These are phyloP conservation scores for Soucietia sequanensis DNA, from an alignment of 805 yeast species.

Conservation along the genomic window DNA sequence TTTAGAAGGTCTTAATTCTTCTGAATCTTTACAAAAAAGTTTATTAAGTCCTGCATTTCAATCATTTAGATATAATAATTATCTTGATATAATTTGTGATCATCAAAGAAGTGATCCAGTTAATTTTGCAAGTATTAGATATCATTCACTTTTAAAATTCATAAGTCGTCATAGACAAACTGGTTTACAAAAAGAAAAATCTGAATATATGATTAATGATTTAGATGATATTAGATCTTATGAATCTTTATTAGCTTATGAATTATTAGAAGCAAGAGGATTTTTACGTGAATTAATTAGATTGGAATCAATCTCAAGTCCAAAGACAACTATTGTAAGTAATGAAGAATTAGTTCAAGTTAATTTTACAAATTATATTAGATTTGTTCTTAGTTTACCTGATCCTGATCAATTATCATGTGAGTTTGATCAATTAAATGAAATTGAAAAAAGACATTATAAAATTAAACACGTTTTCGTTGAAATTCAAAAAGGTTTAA, in stretches of 20 bases:
- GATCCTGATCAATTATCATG: constrained; percentile 8
- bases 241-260: constrained; percentile 31
- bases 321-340: constrained; percentile 8
- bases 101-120: constrained; percentile 37
- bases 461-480: constrained; percentile 25
- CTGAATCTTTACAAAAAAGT: constrained; percentile 16
- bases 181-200: constrained; percentile 5
- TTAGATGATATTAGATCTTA: constrained; percentile 20
- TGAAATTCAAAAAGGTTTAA: constrained; percentile 25
- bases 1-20: constrained; percentile 23
- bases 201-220: constrained; percentile 1
- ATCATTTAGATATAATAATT: constrained; percentile 28
- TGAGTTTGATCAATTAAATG: constrained; percentile 15
- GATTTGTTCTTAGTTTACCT: constrained; percentile 34
- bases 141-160: constrained; percentile 29
- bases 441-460: constrained; percentile 24
- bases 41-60: constrained; percentile 29
- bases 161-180: constrained; percentile 17
- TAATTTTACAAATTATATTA: constrained; percentile 35
- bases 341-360: constrained; percentile 39
- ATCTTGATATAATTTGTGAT: constrained; percentile 27
- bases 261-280: constrained; percentile 23
- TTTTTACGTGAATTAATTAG: constrained; percentile 26
- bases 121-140: constrained; percentile 34
- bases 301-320: constrained; percentile 3